Base-by-base conservation (phyloP, 2,329 filamentous ascomycete species). In the Mariannaea sp. region DNA sequence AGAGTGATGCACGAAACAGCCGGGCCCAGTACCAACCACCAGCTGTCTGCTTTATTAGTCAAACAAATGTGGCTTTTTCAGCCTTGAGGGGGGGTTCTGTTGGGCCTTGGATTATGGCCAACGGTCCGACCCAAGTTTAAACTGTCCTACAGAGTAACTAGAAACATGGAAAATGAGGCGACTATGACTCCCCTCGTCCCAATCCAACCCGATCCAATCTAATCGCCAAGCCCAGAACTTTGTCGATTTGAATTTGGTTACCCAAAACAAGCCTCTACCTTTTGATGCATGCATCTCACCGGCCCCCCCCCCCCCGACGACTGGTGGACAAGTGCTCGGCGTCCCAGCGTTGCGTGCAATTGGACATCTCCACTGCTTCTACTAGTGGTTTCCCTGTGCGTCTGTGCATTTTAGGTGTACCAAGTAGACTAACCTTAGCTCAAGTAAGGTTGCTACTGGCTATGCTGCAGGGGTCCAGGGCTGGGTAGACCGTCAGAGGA, bases 51-150 rank as follows among this genome's bases (percentile, higher is more conserved):
- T 5, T 8, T 24, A 17, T 22, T 16, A 9, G 17, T 39, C 17
- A 39, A 39, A 39, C 45, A 32, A 20, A 12, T n/a, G 43, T 46
- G 43, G 43, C 43, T 32, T 46, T 32, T 46, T 46, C 24, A 35
- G 6, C 5, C n/a, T 3, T 35, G 6, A 35, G 4, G 32, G 32
- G 7, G 5, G n/a, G n/a, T n/a, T n/a, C 10, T 16, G 27, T 30
- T 40, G 19, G 24, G 35, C 4, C 33, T 35, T 33, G 43, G n/a
- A 17, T 9, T 13, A 24, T 13, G 42, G 12, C 20, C 33, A 47
- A 47, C 44, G 29, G 29, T 32, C 13, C 32, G 17, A 35, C 45
- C 39, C 29, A 48, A 14, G 20, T 48, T 47, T 19, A 48, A 47
- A 46, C 22, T n/a, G n/a, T n/a, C n/a, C n/a, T n/a, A n/a, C n/a